Evolutionary conservation across 1,139 yeast species (phyloP), one percentile per base, ranked within the genome.

Genomic region (Debaryomyces singareniensis): DNA sequence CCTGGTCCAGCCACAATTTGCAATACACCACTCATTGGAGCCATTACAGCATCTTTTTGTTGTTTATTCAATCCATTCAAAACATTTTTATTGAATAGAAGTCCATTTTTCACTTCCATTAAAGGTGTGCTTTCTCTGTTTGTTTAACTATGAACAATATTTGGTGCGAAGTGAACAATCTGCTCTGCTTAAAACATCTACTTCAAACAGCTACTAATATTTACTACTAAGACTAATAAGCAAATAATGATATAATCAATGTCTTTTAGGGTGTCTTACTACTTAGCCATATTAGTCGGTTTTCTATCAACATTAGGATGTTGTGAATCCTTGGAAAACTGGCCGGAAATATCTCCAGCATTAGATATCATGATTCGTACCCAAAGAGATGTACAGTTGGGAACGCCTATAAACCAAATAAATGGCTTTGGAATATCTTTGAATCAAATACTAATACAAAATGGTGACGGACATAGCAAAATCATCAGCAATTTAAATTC

Each of bases 1-100:
- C 97, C 96, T 0, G 96, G 96, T 0, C 96, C 96, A 0, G 96
- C 96, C 20, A 87, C 68, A 16, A 89, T 76, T 49, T 85, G 95
- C 24, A 86, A 58, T 16, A 71, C 68, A 1, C 76, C 74, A 13
- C 56, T 46, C 2, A 61, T 45, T 0, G 80, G 71, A 3, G 77
- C 64, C 2, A 69, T 61, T 2, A 79, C 91, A 0, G 95, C 94
- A 30, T 52, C 41, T 6, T 42, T 43, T 50, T 86, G 96, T 21
- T 67, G 68, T 1, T 43, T 49, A 45, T 86, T 86, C 35, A 86
- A 62, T 2, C 42, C 48, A 5, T 16, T 9, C 5, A 27, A 25
- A 5, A 27, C 7, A 11, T 14, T 6, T 11, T 11, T 11, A 7
- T 6, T 22, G 6, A 25, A 9, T 11, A 11, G 11, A 7, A 11